Base-by-base conservation (phyloP, 2,329 filamentous ascomycete genomes). In the Paraconiothyrium sp. region DNA sequence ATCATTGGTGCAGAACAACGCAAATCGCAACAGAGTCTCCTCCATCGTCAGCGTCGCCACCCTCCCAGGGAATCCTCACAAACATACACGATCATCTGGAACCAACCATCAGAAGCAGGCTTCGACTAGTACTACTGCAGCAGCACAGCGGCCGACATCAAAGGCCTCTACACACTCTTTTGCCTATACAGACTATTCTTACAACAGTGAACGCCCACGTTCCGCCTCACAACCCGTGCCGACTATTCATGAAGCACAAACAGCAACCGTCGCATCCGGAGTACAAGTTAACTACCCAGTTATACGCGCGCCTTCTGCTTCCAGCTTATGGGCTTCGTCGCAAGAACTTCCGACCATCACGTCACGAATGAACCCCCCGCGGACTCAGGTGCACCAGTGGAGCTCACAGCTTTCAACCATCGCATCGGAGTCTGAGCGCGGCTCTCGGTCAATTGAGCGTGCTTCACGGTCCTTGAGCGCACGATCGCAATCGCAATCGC, bases 331-430 rank as follows among this genome's bases (percentile, higher is more conserved):
- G 68, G 75, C 74, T 54, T 71, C 74, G 61, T 74, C 75, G 57
- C 74, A 75, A 54, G 68, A 73, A 39, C 59, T 74, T 56, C 72
- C 74, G 24, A 74, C 67, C 54, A 74, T 77, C 49, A 67, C 75
- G 52, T 73, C 76, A 67, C 78, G 77, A 73, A 80, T 80, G 78
- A 74, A 73, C 66, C 72, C 75, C 62, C 75, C 70, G 56, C 66
- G 71, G 24, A 65, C 67, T 16, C 68, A 76, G 58, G 72, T 74
- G 62, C 76, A 78, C 62, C 74, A 77, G 50, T 79, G 76, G 77
- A 79, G 76, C 67, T 77, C 77, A 22, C 75, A 78, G 67, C 72
- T 79, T 49, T 79, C 77, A 55, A 79, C 77, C 20, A 78, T 78
- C 46, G 65, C 68, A 30, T 78, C 76, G 14, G 72, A 73, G 41